These are phyloP conservation scores for Umbelopsis ramanniana DNA, from an alignment of 192 early-diverging fungal species.

Conservation along the genomic window DNA sequence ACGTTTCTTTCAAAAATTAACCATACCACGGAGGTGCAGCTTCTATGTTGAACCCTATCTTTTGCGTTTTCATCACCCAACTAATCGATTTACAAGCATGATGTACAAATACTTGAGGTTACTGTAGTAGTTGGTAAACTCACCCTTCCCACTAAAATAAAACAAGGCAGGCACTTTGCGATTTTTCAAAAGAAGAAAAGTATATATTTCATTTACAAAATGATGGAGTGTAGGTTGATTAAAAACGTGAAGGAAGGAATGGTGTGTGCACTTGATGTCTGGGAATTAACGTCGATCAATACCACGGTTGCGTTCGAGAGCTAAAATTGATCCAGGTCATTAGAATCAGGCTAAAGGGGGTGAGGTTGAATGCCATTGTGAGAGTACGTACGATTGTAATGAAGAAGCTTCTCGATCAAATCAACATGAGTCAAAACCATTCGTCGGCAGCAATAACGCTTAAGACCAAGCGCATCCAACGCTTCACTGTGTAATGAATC, in stretches of 20 bases:
- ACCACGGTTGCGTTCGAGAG: slow-evolving; percentile 19
- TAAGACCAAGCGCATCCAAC: slow-evolving; percentile 71
- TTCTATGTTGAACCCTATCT: no score
- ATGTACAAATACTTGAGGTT: no score
- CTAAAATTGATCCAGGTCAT: not conserved
- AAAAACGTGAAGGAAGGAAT: not conserved
- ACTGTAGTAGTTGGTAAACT: no score
- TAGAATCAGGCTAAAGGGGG: not conserved
- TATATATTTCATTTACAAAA: slow-evolving; percentile 21
- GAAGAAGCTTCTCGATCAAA: slow-evolving; percentile 97
- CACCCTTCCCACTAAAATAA: no score
- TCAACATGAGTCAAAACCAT: slow-evolving; percentile 99
- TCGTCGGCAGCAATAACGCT: slow-evolving; percentile 96
- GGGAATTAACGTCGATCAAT: slow-evolving; percentile 15
- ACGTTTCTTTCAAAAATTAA: no score
- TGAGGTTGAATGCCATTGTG: not conserved
- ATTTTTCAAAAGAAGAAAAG: not conserved
- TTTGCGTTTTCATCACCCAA: no score
- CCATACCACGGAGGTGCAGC: no score
- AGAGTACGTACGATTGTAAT: slow-evolving; percentile 77
- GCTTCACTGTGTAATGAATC: slow-evolving; percentile 59
- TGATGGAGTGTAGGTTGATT: not conserved
- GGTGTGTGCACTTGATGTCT: not conserved
- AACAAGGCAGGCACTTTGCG: no score
- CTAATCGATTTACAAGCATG: no score